phyloP scores from a whole-genome alignment of 163 green algal species.

The Chlamydomonas reinhardtii region DNA sequence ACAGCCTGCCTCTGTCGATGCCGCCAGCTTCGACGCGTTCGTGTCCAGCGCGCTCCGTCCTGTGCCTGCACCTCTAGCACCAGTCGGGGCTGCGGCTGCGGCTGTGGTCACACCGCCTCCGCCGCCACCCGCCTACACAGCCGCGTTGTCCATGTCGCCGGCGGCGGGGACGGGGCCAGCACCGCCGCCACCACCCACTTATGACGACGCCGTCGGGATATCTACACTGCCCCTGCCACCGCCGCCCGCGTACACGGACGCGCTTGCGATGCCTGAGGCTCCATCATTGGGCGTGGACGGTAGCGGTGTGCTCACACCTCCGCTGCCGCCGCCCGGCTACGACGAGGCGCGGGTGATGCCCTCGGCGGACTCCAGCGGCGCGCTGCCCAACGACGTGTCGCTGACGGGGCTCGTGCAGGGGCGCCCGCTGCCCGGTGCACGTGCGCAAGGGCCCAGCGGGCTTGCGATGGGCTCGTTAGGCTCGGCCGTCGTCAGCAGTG shows the following conservation, averaged over 20 bases:
- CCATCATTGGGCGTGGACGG: not conserved
- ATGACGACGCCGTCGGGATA: not conserved
- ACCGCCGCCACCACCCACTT: not conserved
- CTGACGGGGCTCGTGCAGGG: no score
- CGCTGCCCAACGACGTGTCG: no score
- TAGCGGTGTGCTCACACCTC: not conserved
- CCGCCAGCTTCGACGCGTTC: not conserved
- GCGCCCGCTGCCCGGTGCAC: no score
- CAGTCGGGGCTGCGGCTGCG: no score
- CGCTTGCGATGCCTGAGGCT: not conserved
- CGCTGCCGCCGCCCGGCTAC: not conserved
- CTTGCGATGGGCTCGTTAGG: no score
- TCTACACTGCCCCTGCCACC: not conserved
- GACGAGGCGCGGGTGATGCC: not conserved
- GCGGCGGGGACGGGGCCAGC: not conserved
- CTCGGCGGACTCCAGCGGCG: no score
- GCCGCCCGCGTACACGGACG: constrained; percentile 22
- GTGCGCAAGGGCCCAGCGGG: no score
- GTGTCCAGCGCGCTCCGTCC: not conserved
- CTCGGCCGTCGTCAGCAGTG: no score
- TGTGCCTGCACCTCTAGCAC: no score
- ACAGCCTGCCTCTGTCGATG: no score
- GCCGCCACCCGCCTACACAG: not conserved
- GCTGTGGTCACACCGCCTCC: no score
- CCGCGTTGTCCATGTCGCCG: not conserved